Evolutionary conservation across 768 basidiomycete genomes (phyloP).

Genomic region (Boletus reticuloceps): DNA sequence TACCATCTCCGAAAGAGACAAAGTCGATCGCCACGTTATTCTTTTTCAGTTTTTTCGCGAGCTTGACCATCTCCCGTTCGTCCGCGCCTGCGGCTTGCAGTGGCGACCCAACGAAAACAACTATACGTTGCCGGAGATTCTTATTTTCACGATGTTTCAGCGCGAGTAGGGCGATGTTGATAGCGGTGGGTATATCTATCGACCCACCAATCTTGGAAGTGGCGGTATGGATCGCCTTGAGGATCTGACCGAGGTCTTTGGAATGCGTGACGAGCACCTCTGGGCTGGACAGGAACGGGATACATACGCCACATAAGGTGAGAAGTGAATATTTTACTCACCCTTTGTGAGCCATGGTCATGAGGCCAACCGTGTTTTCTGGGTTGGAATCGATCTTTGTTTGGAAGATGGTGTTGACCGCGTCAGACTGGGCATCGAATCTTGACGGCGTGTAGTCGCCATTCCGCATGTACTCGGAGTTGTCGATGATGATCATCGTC

Average conservation of each 20-base stretch:
- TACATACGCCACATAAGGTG: background rate
- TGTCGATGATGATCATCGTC: slow-evolving; percentile 96
- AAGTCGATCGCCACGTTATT: slow-evolving; percentile 97
- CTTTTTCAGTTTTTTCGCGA: slow-evolving; percentile 98
- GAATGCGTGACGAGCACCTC: slow-evolving; percentile 96
- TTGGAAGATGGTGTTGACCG: slow-evolving; percentile 85
- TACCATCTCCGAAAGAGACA: slow-evolving; percentile 86
- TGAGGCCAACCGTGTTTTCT: slow-evolving; percentile 95
- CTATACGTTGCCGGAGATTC: slow-evolving; percentile 93
- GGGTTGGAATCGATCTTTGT: slow-evolving; percentile 95
- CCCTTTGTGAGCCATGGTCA: slow-evolving; percentile 99
- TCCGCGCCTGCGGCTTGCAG: slow-evolving; percentile 67
- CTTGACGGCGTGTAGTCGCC: slow-evolving; percentile 87
- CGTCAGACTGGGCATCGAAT: slow-evolving; percentile 89
- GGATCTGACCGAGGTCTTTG: slow-evolving; percentile 90
- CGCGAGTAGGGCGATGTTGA: slow-evolving; percentile 92
- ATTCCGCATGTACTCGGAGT: slow-evolving; percentile 96
- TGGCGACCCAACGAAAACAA: slow-evolving; percentile 92
- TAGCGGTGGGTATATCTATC: slow-evolving; percentile 85
- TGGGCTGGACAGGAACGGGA: slow-evolving; percentile 50
- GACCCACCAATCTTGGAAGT: slow-evolving; percentile 73
- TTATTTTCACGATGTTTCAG: slow-evolving; percentile 98
- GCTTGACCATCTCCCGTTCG: slow-evolving; percentile 76
- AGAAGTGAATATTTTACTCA: slow-evolving; percentile 36
- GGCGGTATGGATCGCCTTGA: slow-evolving; percentile 71